These are phyloP conservation scores for Pseudognaphalium luteoalbum DNA, from an alignment of 129 eudicot species.

Conservation along the genomic window DNA sequence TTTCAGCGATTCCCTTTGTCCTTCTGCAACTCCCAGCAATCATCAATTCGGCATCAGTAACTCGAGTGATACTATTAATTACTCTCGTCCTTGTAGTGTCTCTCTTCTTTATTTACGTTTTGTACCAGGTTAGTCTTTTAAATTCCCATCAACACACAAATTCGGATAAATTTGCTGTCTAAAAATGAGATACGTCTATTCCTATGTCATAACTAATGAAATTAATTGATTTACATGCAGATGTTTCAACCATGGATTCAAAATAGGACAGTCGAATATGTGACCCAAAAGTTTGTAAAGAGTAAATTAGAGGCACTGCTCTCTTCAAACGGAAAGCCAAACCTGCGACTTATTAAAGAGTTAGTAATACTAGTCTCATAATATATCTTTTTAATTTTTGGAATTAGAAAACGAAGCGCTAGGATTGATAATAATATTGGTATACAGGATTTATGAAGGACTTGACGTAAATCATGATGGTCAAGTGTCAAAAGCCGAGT, in stretches of 20 bases:
- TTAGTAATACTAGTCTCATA: slow-evolving; percentile 17
- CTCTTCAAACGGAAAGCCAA: slow-evolving; percentile 52
- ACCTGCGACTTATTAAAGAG: slow-evolving; percentile 49
- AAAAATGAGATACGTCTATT: not conserved
- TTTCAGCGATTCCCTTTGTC: slow-evolving; percentile 53
- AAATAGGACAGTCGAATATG: slow-evolving; percentile 45
- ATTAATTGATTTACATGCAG: slow-evolving; percentile 29
- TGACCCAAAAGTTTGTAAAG: slow-evolving; percentile 48
- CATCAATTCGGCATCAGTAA: slow-evolving; percentile 32
- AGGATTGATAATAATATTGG: not conserved
- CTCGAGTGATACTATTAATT: slow-evolving; percentile 37
- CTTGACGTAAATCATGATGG: slow-evolving; percentile 45
- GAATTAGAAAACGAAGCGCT: not conserved
- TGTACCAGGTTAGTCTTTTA: slow-evolving; percentile 49
- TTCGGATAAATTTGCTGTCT: not conserved
- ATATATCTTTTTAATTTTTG: not conserved
- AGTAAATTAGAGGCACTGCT: slow-evolving; percentile 49
- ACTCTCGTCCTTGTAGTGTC: slow-evolving; percentile 48
- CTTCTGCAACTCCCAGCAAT: slow-evolving; percentile 46
- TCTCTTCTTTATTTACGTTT: slow-evolving; percentile 35
- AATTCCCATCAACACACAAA: not conserved
- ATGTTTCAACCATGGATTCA: slow-evolving; percentile 71
- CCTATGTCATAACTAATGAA: not conserved
- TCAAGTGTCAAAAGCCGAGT: slow-evolving; percentile 45
- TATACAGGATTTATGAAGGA: slow-evolving; percentile 46